Evolutionary conservation across 129 eudicot species (phyloP).

Genomic region (Daucus carota): DH1_v3.0 NC_030381.2:5801001-5801500

Average conservation of each 20-base stretch:
- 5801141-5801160: slow-evolving; percentile 73
- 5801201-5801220: slow-evolving; percentile 46
- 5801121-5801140: slow-evolving; percentile 81
- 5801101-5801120: slow-evolving; percentile 99
- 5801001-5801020: slow-evolving; percentile 95
- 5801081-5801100: slow-evolving; percentile 90
- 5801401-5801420: slow-evolving; percentile 90
- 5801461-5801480: slow-evolving; percentile 89
- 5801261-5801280: neutral
- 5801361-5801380: neutral
- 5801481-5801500: slow-evolving; percentile 96
- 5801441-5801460: slow-evolving; percentile 88
- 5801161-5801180: slow-evolving; percentile 66
- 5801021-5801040: slow-evolving; percentile 97
- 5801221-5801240: slow-evolving; percentile 74
- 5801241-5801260: slow-evolving; percentile 60
- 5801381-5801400: slow-evolving; percentile 16
- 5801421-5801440: slow-evolving; percentile 89
- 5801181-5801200: slow-evolving; percentile 67
- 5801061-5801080: slow-evolving; percentile 72
- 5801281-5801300: neutral
- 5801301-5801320: neutral
- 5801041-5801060: slow-evolving; percentile 89
- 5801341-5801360: neutral
- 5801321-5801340: neutral